phyloP scores from a whole-genome alignment of 176 grass and related monocot genomes.

The Avena atlantica region DNA sequence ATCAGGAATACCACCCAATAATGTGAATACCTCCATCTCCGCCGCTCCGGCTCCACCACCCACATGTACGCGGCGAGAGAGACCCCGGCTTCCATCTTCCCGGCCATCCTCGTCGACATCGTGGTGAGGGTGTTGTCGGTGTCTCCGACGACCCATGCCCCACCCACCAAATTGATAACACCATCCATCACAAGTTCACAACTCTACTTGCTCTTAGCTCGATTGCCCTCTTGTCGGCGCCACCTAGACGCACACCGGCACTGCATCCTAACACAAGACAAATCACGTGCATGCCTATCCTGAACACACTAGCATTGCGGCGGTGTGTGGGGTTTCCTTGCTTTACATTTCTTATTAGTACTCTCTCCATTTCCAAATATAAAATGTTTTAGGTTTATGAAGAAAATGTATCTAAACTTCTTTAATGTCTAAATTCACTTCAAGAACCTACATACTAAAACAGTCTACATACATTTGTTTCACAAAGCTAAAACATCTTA shows the following conservation, averaged over 20 bases:
- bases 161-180: constrained; percentile 4
- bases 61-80: constrained; percentile 18
- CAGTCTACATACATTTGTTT: no score
- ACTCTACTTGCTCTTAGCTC: not conserved
- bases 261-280: no score
- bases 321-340: no score
- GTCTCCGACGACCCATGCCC: not conserved
- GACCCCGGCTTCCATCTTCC: not conserved
- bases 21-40: not conserved
- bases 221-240: not conserved
- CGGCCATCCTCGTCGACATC: not conserved
- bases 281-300: no score
- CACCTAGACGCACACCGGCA: not conserved
- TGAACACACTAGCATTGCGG: no score
- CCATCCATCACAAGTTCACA: not conserved
- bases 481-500: no score
- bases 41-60: not conserved
- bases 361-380: no score
- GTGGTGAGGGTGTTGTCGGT: not conserved
- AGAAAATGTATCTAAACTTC: no score
- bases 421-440: no score
- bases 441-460: no score
- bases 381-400: no score
- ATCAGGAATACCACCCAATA: not conserved
- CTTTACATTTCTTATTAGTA: no score